Base-by-base conservation (phyloP, 345 rosid species). In the Eucalyptus cladocalyx region DNA sequence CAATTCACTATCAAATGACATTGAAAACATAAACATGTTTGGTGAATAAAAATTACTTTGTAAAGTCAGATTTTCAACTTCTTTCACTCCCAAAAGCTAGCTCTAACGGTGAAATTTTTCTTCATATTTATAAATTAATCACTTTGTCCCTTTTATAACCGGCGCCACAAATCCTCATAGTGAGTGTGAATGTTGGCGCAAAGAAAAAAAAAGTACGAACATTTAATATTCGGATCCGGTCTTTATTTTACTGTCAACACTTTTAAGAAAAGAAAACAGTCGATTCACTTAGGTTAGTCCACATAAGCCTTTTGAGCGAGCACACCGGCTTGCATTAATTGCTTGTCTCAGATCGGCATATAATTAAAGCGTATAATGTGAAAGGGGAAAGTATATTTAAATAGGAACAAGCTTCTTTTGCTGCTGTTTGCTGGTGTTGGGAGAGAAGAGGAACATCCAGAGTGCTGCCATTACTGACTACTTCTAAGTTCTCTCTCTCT, bases 381-480 rank as follows among this genome's bases (percentile, higher is more conserved):
- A 86, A 50, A 47, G 34, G 62, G 87, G 40, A 50, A 86, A 86
- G 43, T 17, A 30, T n/a, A 37, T 49, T 34, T 50, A 72, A 45
- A 45, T 65, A 88, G 12, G 28, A 88, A 32, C 11, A 19, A 45
- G 34, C n/a, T 48, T 30, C 40, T 32, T 51, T 86, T 43, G 50
- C 9, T 50, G 80, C 76, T 83, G 26, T 80, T 88, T 67, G 32
- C 58, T 85, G 34, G 51, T 12, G 53, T 43, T 37, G 45, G 47
- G 69, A 65, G 24, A 32, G 88, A 86, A 40, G 45, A 51, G 87
- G 30, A 51, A 53, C 42, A 32, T 2, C 54, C 60, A 86, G 45
- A 86, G 54, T 43, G 89, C 88, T 88, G 53, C 90, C 87, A 87
- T 90, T 88, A 80, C 88, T 86, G 62, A 88, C 91, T 86, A 9